Conservation (phyloP, 768 basidiomycete genomes). For the Phlebiopsis flavidoalba region DNA sequence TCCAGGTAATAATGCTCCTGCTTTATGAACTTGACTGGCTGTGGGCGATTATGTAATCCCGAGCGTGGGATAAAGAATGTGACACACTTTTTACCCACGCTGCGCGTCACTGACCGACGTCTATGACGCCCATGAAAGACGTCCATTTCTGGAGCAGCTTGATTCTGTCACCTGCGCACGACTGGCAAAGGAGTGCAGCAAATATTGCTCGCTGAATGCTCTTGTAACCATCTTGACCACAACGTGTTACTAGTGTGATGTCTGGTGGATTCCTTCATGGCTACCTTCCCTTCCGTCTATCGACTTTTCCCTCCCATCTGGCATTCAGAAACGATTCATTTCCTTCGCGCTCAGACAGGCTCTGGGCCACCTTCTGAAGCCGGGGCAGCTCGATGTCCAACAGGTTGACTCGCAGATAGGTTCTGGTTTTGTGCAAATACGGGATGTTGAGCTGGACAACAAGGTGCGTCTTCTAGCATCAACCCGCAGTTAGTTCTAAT, state of each 20-base stretch:
- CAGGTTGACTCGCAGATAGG: constrained; percentile 92
- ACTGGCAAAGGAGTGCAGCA: neutral
- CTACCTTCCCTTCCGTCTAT: constrained; percentile 51
- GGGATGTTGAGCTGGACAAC: constrained; percentile 74
- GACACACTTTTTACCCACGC: no score
- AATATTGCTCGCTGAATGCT: neutral
- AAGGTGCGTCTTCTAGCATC: constrained; percentile 43
- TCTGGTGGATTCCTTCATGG: constrained; percentile 39
- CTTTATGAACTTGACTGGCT: no score
- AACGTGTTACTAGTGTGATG: constrained; percentile 17
- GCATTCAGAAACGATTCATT: constrained; percentile 83
- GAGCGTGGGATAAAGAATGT: no score
- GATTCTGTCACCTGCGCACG: neutral
- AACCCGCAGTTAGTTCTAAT: constrained; percentile 14
- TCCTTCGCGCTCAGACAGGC: constrained; percentile 83
- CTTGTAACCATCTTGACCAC: neutral
- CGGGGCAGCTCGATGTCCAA: constrained; percentile 81
- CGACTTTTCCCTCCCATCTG: constrained; percentile 60
- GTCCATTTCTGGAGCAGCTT: neutral
- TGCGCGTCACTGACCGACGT: no score
- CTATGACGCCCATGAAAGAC: neutral
- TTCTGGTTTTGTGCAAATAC: constrained; percentile 84
- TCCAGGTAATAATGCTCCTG: no score
- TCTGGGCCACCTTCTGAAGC: constrained; percentile 82
- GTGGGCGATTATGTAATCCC: no score